phyloP scores from a whole-genome alignment of 75 land plant species.

The Isoetes taiwanensis region DNA sequence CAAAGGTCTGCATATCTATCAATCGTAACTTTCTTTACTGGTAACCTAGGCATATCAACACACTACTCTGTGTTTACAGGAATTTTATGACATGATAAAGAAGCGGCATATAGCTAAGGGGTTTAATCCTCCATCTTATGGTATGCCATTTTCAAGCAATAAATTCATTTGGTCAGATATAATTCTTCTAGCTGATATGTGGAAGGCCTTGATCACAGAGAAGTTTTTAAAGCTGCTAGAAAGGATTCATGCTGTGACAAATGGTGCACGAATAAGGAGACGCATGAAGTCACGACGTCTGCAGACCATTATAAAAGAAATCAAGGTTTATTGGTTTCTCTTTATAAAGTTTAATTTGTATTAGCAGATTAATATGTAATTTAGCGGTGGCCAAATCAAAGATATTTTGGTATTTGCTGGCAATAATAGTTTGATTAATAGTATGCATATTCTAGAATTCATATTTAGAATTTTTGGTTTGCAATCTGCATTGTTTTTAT shows the following conservation, averaged over 20 bases:
- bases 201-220: conserved; percentile 5
- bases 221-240: conserved; percentile 10
- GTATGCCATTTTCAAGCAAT: conserved; percentile 4
- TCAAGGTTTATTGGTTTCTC: conserved; percentile 10
- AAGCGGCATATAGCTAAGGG: conserved; percentile 1
- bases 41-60: too few species aligned
- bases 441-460: not conserved
- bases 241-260: conserved; percentile 15
- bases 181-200: not conserved
- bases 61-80: conserved; percentile 7
- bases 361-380: not conserved
- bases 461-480: not conserved
- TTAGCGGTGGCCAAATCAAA: not conserved
- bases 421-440: conserved; percentile 1
- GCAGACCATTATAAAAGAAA: conserved; percentile 15
- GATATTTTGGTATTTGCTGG: conserved; percentile 1
- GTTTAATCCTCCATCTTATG: conserved; percentile 13
- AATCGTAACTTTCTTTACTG: not conserved
- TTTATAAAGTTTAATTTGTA: not conserved
- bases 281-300: conserved; percentile 12
- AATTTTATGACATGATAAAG: conserved; percentile 12
- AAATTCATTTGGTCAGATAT: not conserved
- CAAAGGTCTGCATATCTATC: conserved; percentile 11
- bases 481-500: not conserved
- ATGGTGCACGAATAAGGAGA: conserved; percentile 16